Percentiles rank a stretch among this genome's conserved stretches.
Evolutionary conservation across 768 basidiomycete genomes (phyloP).

Genomic region (Tricholoma sp.): DNA sequence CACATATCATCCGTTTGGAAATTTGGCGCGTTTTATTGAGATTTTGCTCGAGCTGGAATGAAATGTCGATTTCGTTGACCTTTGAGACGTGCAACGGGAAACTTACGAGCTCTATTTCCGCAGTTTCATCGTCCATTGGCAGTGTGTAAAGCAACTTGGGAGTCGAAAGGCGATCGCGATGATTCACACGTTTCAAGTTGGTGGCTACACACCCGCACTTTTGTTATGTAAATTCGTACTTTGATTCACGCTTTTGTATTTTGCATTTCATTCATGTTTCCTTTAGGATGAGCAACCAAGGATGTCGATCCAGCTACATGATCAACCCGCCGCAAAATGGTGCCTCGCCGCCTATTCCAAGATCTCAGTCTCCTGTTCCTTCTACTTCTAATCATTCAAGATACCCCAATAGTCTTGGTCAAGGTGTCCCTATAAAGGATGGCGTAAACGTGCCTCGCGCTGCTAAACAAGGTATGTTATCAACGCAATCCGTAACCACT

Average conservation of each 20-base stretch:
- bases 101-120: conserved; percentile 67
- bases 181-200: too few relatives aligned
- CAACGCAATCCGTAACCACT: conserved; percentile 1
- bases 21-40: conserved; percentile 81
- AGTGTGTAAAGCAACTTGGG: too few relatives aligned
- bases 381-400: conserved; percentile 65
- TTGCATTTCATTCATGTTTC: conserved; percentile 7
- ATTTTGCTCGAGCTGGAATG: conserved; percentile 78
- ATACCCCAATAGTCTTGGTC: conserved; percentile 70
- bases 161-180: too few relatives aligned
- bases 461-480: conserved; percentile 56
- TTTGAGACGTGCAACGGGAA: neutral
- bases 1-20: conserved; percentile 83
- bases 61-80: neutral
- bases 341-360: conserved; percentile 55
- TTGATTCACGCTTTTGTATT: conserved; percentile 10
- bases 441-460: conserved; percentile 70
- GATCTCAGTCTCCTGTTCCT: conserved; percentile 75
- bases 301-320: conserved; percentile 69
- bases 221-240: conserved; percentile 48
- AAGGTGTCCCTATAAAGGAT: conserved; percentile 71
- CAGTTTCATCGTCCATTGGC: conserved; percentile 64
- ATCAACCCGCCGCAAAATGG: conserved; percentile 80
- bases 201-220: too few relatives aligned
- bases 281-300: conserved; percentile 88